Percentiles rank a stretch among this genome's conserved stretches.
Evolutionary conservation across 192 early-diverging fungal species (phyloP).

Genomic region (Funneliformis geosporum): DNA sequence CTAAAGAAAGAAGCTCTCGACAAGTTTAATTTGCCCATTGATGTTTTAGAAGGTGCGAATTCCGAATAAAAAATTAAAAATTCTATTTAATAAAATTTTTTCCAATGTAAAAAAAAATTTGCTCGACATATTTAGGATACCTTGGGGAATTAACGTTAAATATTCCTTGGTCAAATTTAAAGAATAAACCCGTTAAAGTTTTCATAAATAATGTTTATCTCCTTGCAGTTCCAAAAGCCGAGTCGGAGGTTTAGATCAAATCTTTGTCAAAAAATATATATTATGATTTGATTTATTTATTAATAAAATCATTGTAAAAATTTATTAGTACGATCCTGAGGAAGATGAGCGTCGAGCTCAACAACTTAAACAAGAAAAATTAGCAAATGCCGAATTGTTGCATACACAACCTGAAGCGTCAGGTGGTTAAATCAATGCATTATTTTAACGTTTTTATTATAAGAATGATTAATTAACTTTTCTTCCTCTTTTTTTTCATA

Average conservation of each 20-base stretch:
- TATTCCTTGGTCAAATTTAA: constrained; percentile 98
- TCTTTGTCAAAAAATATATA: neutral
- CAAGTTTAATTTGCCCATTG: constrained; percentile 92
- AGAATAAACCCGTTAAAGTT: constrained; percentile 89
- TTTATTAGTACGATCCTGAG: constrained; percentile 74
- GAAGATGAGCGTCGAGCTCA: constrained; percentile 77
- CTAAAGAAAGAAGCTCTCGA: constrained; percentile 89
- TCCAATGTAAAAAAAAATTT: neutral
- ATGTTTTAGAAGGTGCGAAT: constrained; percentile 77
- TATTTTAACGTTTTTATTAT: neutral
- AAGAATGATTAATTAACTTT: neutral
- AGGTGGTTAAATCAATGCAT: neutral
- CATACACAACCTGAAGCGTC: constrained; percentile 40
- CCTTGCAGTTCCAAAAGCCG: constrained; percentile 78
- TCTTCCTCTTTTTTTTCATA: neutral
- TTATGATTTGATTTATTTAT: neutral
- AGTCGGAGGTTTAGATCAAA: constrained; percentile 54
- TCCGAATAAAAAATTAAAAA: neutral
- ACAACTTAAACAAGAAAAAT: constrained; percentile 77
- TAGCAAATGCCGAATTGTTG: constrained; percentile 76
- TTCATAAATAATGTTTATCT: constrained; percentile 87
- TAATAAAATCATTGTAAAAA: neutral
- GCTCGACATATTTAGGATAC: constrained; percentile 59
- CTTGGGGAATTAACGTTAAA: constrained; percentile 88
- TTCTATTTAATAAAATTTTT: neutral